A percentile compares a stretch with the other conserved stretches of the same genome.
Conservation (phyloP, 2,329 filamentous ascomycete genomes). For the Chalaropsis thielavioides region DNA sequence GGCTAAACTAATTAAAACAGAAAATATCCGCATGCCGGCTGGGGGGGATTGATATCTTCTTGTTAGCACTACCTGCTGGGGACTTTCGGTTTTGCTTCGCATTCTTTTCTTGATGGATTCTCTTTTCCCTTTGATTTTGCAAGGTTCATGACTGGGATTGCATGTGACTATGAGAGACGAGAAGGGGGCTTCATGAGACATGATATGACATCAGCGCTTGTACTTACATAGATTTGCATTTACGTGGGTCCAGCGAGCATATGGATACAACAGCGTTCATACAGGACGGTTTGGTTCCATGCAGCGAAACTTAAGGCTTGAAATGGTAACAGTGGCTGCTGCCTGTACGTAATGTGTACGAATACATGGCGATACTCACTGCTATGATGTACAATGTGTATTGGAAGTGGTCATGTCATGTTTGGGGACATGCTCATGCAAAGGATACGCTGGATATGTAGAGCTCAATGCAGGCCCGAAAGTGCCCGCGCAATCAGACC, state of each 20-base stretch:
- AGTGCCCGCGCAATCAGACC: neutral
- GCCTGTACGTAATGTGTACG: no score
- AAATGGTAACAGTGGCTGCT: no score
- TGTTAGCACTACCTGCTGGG: neutral
- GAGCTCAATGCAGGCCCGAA: neutral
- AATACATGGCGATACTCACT: no score
- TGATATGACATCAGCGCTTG: neutral
- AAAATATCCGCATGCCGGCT: neutral
- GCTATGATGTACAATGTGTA: neutral
- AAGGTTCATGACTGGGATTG: neutral
- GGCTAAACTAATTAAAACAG: slow-evolving; percentile 18
- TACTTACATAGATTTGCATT: neutral
- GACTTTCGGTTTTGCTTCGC: neutral
- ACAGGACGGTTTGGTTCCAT: neutral
- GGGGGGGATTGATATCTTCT: neutral
- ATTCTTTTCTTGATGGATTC: neutral
- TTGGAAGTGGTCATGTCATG: neutral
- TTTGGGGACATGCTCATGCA: neutral
- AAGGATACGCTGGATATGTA: neutral
- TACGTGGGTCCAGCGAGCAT: neutral
- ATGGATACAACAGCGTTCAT: neutral
- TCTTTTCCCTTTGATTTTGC: neutral
- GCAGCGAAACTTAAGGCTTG: neutral
- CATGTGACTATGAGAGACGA: neutral
- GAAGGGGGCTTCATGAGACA: neutral